Evolutionary conservation across 768 basidiomycete genomes (phyloP).

Genomic region (Russula griseocarnosa): DNA sequence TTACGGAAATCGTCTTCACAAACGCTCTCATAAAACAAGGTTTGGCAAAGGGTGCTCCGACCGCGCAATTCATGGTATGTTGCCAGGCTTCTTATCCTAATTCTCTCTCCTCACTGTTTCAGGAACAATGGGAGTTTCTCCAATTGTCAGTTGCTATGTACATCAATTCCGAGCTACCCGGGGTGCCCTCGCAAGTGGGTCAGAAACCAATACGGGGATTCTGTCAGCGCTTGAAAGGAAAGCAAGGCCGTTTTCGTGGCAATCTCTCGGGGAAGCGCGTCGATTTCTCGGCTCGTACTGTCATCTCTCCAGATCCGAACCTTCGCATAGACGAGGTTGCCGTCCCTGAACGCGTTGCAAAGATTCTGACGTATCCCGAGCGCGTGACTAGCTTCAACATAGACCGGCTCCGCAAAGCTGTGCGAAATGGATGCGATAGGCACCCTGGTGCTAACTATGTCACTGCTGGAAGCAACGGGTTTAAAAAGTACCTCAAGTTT

Average conservation of each 20-base stretch:
- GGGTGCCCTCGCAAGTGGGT: slow-evolving; percentile 79
- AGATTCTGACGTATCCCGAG: slow-evolving; percentile 94
- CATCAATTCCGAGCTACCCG: slow-evolving; percentile 95
- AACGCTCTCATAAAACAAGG: slow-evolving; percentile 91
- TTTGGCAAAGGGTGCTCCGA: slow-evolving; percentile 81
- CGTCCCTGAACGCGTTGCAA: slow-evolving; percentile 91
- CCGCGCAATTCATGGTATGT: slow-evolving; percentile 80
- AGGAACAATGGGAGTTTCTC: slow-evolving; percentile 99
- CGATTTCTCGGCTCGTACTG: slow-evolving; percentile 96
- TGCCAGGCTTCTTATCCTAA: slow-evolving; percentile 11
- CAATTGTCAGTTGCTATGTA: slow-evolving; percentile 95
- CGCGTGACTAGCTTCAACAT: slow-evolving; percentile 92
- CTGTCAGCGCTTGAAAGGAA: slow-evolving; percentile 96
- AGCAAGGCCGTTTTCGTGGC: slow-evolving; percentile 97
- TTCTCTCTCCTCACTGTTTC: slow-evolving; percentile 10
- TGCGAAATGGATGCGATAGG: slow-evolving; percentile 82
- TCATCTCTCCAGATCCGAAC: slow-evolving; percentile 99
- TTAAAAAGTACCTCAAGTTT: slow-evolving; percentile 88
- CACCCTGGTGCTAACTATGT: slow-evolving; percentile 98
- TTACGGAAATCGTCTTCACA: slow-evolving; percentile 93
- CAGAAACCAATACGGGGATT: slow-evolving; percentile 97
- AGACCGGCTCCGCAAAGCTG: slow-evolving; percentile 63
- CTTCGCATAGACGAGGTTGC: slow-evolving; percentile 98
- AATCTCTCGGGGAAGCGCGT: slow-evolving; percentile 99
- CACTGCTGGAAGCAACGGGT: slow-evolving; percentile 65